Evolutionary conservation across 176 grass and related monocot genomes (phyloP), one percentile per base, ranked within the genome.

Genomic region (Phragmites australis): DNA sequence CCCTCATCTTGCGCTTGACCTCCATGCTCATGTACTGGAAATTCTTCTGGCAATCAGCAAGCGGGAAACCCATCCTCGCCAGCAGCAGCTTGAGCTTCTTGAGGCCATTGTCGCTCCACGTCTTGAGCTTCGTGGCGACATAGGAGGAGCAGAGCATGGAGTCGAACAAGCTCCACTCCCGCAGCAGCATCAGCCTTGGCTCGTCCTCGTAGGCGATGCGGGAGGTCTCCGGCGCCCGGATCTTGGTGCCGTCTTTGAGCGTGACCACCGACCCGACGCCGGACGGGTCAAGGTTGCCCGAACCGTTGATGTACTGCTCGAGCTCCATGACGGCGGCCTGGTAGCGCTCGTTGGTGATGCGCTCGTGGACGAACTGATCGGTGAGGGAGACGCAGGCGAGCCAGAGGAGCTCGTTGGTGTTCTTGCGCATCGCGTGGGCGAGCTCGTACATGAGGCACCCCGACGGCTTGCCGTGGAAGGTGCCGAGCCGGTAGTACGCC

Each of bases 11-110:
- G 51, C 82, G 80, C 75, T 97, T 97, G 61, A 94, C 94, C 58
- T 93, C 94, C 85, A 88, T 90, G 71, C 91, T 97, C 94, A 94
- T 97, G 89, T 97, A 94, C 83, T 90, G 91, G 82, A 90, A 97
- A 25, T 81, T 92, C 85, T 90, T 97, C 85, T 97, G 89, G 85
- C 94, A 97, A 25, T 97, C 94, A 9, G 83, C 81, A 0, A 90
- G 85, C 5, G 91, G 89, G 74, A 97, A 97, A 0, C 94, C 94
- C 94, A 94, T 97, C 77, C 94, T 90, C 2, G 94, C 92, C 2
- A 97, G 83, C 46, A 94, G 83, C 19, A 97, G 83, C 92, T 94
- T 97, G 21, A 97, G 81, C 40, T 97, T 97, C 85, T 97, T 94
- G 72, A 94, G 85, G 9, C 92, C 94, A 6, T 97, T 97, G 84